Base-by-base conservation (phyloP, 805 yeast species). In the Lachancea cidri region DNA sequence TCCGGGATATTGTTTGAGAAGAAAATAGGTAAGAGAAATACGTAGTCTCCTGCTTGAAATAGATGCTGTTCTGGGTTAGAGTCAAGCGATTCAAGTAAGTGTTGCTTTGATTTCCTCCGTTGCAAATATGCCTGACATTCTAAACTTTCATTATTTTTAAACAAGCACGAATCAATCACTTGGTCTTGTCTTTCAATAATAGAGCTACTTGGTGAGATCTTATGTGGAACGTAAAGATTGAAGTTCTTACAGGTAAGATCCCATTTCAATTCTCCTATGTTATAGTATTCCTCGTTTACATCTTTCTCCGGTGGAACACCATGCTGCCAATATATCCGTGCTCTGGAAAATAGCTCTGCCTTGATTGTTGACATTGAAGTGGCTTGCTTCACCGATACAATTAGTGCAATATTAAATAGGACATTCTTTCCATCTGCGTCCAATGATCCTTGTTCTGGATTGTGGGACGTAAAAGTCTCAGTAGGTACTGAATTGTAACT, bases 1-100 rank as follows among this genome's bases (percentile, higher is more conserved):
- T 84, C 86, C 0, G 91, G 85, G 1, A 81, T 73, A 42, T 70
- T 72, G 18, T 76, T 68, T 0, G 86, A 83, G 39, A 82, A 72
- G 4, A 76, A 59, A 0, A 79, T 65, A 0, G 93, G 91, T 4
- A 83, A 57, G 15, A 81, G 57, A 52, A 81, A 84, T 2, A 83
- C 73, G 53, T 84, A 84, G 49, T 80, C 74, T 17, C 94, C 94
- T 1, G 89, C 77, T 47, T 73, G 73, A 47, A 59, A 58, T 13
- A 34, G 44, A 20, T 48, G 42, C 9, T 42, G 35, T 9, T 35
- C 36, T 13, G 2, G 29, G 14, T 14, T 33, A 4, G 11, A 22
- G 19, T 44, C 33, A 13, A 46, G 19, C 20, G 43, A 38, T 7
- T 36, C 44, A 16, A 49, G 33, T 14, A 50, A 43, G 9, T 35